Conservation (phyloP, 2,329 filamentous ascomycete species). For the Penicillium sp. region DNA sequence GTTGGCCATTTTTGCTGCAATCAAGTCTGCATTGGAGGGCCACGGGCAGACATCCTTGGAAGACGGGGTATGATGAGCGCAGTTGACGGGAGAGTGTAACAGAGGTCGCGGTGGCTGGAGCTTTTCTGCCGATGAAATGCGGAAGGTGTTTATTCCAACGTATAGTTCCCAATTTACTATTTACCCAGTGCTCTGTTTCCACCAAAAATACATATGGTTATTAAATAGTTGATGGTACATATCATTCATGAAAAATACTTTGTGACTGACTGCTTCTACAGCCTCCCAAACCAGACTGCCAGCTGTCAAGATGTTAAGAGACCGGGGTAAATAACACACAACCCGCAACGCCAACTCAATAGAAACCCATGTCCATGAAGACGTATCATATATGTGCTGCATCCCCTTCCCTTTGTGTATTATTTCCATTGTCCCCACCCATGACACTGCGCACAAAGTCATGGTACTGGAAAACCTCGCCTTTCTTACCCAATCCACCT, state of each 20-base stretch:
- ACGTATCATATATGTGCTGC: constrained; percentile 13
- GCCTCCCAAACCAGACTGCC: neutral
- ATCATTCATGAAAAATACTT: neutral
- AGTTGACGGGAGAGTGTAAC: constrained; percentile 4
- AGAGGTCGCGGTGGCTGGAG: constrained; percentile 21
- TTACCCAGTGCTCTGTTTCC: neutral
- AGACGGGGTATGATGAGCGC: neutral
- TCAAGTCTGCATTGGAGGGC: constrained; percentile 12
- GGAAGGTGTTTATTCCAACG: constrained; percentile 9
- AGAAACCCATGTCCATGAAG: constrained; percentile 4
- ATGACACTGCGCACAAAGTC: constrained; percentile 79
- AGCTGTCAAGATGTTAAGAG: constrained; percentile 2
- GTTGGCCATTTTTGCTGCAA: constrained; percentile 20
- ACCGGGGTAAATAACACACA: neutral
- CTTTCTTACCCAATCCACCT: constrained; percentile 60
- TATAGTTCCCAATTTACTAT: constrained; percentile 1
- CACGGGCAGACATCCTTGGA: constrained; percentile 8
- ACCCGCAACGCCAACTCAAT: constrained; percentile 16
- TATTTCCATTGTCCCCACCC: constrained; percentile 48
- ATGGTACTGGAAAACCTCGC: constrained; percentile 89
- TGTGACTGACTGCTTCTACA: neutral
- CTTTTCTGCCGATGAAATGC: constrained; percentile 29
- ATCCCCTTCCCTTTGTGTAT: constrained; percentile 21
- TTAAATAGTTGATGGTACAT: neutral
- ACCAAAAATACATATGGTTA: neutral